Evolutionary conservation across 805 yeast genomes (phyloP).

Genomic region (Ogataea corticis): DNA sequence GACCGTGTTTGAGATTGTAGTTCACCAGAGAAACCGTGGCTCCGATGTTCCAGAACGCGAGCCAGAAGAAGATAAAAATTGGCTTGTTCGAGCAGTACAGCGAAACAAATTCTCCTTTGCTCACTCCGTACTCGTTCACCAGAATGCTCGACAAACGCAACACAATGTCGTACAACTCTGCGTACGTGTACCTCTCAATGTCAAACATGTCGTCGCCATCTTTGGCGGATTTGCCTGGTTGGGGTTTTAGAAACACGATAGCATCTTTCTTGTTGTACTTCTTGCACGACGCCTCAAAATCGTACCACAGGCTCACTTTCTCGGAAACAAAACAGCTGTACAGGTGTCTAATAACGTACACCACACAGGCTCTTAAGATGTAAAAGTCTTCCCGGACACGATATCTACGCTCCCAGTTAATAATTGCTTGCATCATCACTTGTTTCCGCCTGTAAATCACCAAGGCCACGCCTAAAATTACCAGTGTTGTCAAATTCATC

Average conservation of each 20-base stretch:
- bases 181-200: conserved; percentile 66
- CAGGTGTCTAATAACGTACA: conserved; percentile 43
- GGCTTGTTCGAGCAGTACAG: conserved; percentile 83
- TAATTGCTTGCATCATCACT: background rate
- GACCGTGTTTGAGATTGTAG: conserved; percentile 70
- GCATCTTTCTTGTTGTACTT: conserved; percentile 55
- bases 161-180: conserved; percentile 64
- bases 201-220: conserved; percentile 56
- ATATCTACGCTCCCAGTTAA: conserved; percentile 41
- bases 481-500: background rate
- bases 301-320: conserved; percentile 67
- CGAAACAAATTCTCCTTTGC: conserved; percentile 68
- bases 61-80: conserved; percentile 74
- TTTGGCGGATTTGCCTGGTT: conserved; percentile 37
- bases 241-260: conserved; percentile 59
- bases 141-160: conserved; percentile 67
- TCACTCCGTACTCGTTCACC: conserved; percentile 60
- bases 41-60: conserved; percentile 88
- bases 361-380: conserved; percentile 45
- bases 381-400: conserved; percentile 53
- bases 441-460: background rate
- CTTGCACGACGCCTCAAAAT: conserved; percentile 57
- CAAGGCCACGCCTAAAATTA: background rate
- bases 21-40: conserved; percentile 87
- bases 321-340: conserved; percentile 36